Base-by-base conservation (phyloP, 768 basidiomycete species). In the Baorangia bicolor region DNA sequence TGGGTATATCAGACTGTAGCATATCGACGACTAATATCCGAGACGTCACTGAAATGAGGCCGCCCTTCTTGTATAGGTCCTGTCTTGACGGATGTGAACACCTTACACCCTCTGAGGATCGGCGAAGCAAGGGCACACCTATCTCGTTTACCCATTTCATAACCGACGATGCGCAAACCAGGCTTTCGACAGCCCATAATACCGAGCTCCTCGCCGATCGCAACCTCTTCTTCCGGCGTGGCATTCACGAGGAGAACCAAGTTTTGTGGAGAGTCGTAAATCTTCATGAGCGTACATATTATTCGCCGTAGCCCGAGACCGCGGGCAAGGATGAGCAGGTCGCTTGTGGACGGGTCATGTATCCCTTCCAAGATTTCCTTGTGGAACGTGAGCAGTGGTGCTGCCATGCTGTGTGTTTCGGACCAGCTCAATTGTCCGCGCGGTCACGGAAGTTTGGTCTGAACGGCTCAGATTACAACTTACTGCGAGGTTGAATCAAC, bases 21-120 rank as follows among this genome's bases (percentile, higher is more conserved):
- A 98, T 90, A 69, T 99, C 97, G 50, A 96, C 94, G 23, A 96
- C 90, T 13, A 98, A 77, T 61, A 99, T 98, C 20, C 92, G 86
- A 25, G 92, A 94, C 0, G 97, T 98, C 30, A 98, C 88, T 8
- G 92, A 92, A 46, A 98, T 80, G 1, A 98, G 76, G 5, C 95
- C 95, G 5, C 96, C 96, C 55, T 81, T 80, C 57, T 88, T 87
- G 75, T 98, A 98, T 50, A 98, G 71, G 38, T 83, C 82, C 73
- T 93, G 88, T 64, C 94, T 92, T 52, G 53, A 47, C 49, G 35
- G 13, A 49, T 14, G 42, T 70, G 20, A 68, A 48, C 46, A 35
- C 20, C 20, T 16, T 27, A n/a, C 31, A 46, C 38, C 49, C 33
- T 28, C 33, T 1, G 14, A 37, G 60, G 23, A 13, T 13, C n/a